Conservation (phyloP, 2,329 filamentous ascomycete genomes). For the Dryadomyces quercus-mongolicae region DNA sequence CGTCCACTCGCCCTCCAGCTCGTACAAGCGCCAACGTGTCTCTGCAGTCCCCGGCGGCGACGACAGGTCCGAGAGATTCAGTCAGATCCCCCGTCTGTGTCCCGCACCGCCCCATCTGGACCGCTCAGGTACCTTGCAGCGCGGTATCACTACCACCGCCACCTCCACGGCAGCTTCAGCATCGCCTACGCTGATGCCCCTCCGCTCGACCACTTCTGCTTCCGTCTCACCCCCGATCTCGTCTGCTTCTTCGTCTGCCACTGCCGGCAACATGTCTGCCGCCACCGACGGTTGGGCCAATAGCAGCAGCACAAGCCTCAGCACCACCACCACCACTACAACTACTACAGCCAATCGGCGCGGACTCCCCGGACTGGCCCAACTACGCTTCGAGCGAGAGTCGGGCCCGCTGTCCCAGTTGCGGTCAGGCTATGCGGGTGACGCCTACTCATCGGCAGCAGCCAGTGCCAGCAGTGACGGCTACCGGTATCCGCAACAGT, state of each 20-base stretch:
- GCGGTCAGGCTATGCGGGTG: conserved; percentile 19
- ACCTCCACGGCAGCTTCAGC: background rate
- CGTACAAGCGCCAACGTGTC: conserved; percentile 34
- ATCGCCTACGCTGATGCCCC: background rate
- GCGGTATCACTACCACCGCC: too few relatives aligned
- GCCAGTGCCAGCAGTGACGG: background rate
- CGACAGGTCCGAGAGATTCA: background rate
- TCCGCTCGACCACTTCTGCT: background rate
- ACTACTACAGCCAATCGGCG: too few relatives aligned
- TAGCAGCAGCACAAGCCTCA: background rate
- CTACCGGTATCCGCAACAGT: background rate
- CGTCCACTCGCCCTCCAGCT: conserved; percentile 30
- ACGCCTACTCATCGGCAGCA: conserved; percentile 18
- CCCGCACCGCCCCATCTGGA: conserved; percentile 9
- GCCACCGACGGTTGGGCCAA: background rate
- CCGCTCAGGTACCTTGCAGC: background rate
- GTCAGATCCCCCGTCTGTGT: conserved; percentile 23
- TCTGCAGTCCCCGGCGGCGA: conserved; percentile 15
- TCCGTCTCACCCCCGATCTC: background rate
- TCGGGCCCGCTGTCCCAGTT: conserved; percentile 17
- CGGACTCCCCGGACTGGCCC: conserved; percentile 27
- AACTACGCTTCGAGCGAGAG: conserved; percentile 24
- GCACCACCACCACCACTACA: background rate
- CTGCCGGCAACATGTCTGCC: background rate
- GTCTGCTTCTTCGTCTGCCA: background rate